Base-by-base conservation (phyloP, 192 early-diverging fungal genomes). In the Coemansia sp. region DNA sequence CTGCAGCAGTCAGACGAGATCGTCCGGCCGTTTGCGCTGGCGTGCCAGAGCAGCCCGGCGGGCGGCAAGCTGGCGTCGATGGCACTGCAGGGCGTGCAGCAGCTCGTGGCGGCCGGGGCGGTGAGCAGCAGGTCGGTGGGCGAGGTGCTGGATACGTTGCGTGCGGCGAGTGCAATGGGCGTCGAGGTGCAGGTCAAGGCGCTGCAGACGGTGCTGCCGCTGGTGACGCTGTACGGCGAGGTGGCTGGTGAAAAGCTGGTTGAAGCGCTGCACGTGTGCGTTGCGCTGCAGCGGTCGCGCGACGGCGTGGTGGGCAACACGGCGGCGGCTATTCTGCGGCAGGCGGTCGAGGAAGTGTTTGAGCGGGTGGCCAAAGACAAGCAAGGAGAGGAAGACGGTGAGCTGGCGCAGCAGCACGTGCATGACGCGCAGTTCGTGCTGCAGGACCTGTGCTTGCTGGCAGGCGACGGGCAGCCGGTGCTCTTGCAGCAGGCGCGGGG, bases 151-250 rank as follows among this genome's bases (percentile, higher is more conserved):
- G 72, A 84, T 43, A 85, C 86, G 3, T 76, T 95, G 25, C 88
- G 84, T 25, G 81, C 90, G 40, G 84, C 89, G 21, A 80, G 85
- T 46, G 67, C 71, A 2, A 82, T 85, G 53, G 84, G 85, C 17
- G 79, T 89, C 9, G 95, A 98, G 27, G 85, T 94, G 21, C 96
- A 99, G 66, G 73, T 99, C 38, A 97, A 95, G 59, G 85, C 94
- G 13, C 72, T 99, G 40, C 96, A 99, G 64, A 93, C 90, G 11
- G 80, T 99, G 9, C 61, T 95, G 25, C 94, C 96, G 4, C 78
- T 99, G 23, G 79, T 95, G 12, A 90, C 86, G 13, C 88, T 90
- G 53, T 97, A 97, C 59, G 63, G 79, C 17, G 62, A 80, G 17
- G 84, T 98, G n/a, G 85, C 87, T 57, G 92, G 89, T 21, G 87